Evolutionary conservation across 495 filamentous ascomycete species (phyloP), one percentile per base, ranked within the genome.

Genomic region (Penicillium flavigenum): DNA sequence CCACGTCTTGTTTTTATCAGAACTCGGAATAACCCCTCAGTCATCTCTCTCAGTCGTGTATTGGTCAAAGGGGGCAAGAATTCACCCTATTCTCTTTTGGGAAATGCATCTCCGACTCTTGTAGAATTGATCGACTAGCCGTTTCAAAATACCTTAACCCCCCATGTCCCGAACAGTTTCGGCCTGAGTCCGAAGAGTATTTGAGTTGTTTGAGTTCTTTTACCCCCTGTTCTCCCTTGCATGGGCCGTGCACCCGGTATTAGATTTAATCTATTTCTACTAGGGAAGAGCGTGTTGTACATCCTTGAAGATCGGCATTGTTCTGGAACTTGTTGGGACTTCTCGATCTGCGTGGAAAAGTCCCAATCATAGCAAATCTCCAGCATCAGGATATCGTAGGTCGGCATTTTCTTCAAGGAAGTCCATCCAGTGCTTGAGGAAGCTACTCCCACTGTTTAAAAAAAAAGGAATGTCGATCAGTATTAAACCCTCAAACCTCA

Each of bases 341-440:
- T 38, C 16, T 43, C n/a, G 36, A 11, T 22, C 12, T 16, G 26
- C 9, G 29, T 24, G 22, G 22, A 1, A 22, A 14, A 46, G 17
- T 24, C 47, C 43, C 47, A 56, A 54, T 68, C 52, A 72, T 11
- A 78, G 66, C 22, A 90, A 60, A 39, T 85, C 82, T 24, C 81
- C 73, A 9, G 85, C 75, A 66, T 92, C 85, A 11, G 91, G 89
- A 73, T 96, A 96, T 60, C 92, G 78, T 50, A 96, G 71, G 73
- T 96, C 91, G 3, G 89, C 87, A 65, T 92, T 70, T 55, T 92
- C 89, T 67, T 96, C 92, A 27, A 97, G 73, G 65, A 84, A 89
- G n/a, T 74, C 81, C 89, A 96, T 96, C 92, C 92, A 97, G 47
- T 80, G 77, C 67, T 89, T 90, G 53, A 97, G 77, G 68, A 96